phyloP scores from a whole-genome alignment of 352 stramenopile genomes.

The Phytopythium montanum region DNA sequence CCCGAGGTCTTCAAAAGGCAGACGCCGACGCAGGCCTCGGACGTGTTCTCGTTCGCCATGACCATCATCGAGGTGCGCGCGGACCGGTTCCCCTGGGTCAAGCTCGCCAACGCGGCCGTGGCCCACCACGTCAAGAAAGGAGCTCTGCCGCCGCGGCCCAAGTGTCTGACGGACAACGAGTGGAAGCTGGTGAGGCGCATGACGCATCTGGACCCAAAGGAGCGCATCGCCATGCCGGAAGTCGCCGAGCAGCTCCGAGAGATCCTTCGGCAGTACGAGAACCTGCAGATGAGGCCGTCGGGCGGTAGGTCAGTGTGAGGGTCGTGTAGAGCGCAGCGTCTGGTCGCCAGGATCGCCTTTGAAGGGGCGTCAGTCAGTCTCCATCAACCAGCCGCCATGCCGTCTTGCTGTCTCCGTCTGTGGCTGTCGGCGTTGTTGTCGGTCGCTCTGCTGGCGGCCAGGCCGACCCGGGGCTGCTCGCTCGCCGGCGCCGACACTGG shows the following conservation, averaged over 20 bases:
- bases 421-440: not conserved
- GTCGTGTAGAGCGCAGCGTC: not conserved
- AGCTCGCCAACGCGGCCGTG: not conserved
- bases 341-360: not conserved
- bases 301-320: not conserved
- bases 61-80: slow-evolving; percentile 9
- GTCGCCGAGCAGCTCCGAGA: not conserved
- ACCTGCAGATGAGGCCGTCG: not conserved
- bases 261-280: not conserved
- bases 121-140: not conserved
- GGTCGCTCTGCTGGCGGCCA: not conserved
- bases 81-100: not conserved
- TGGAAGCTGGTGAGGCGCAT: slow-evolving; percentile 1
- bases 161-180: not conserved
- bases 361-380: not conserved
- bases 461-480: slow-evolving; percentile 16
- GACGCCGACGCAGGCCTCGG: not conserved
- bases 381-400: not conserved
- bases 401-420: not conserved
- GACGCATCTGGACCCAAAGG: not conserved
- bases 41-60: slow-evolving; percentile 15
- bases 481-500: slow-evolving; percentile 61
- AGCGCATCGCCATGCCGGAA: not conserved
- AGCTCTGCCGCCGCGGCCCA: not conserved
- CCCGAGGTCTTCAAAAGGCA: slow-evolving; percentile 4